Evolutionary conservation across 1,284 basidiomycete species (phyloP), one percentile per base, ranked within the genome.

Genomic region (Boletus austroedulis): DNA sequence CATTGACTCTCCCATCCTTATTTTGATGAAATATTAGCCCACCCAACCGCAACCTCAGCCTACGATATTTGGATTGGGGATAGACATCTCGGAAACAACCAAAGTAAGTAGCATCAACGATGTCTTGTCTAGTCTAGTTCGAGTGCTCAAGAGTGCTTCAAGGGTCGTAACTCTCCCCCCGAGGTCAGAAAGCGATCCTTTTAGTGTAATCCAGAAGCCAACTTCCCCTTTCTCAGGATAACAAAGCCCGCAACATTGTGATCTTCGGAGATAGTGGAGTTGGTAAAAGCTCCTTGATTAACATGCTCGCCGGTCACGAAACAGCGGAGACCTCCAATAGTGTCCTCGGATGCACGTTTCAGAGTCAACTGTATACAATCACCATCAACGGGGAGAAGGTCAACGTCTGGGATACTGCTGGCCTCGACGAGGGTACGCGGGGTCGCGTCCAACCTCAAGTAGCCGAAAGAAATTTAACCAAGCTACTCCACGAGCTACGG

Each of bases 241-340:
- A 43, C 12, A 60, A 57, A 34, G 26, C 17, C 36, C 70, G 58
- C 23, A 71, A 71, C 46, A 40, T 71, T 14, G 63, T 71, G n/a
- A 45, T 70, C 43, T 71, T 71, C 23, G 72, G 69, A 8, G 72
- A 73, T 29, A 74, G 70, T n/a, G 72, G 69, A 19, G 69, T 70
- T 4, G 69, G 69, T 17, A 73, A 71, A 60, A 74, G 72, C 44
- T 69, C 69, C 15, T 45, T 74, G 0, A 60, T 71, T 28, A 74
- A 71, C 55, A 67, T 74, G 66, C 60, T 71, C 19, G 63, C 67
- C 26, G 68, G 68, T 38, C n/a, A 29, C 29, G 57, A 67, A 31
- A 61, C 51, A 4, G 72, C 69, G 2, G 41, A 55, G 36, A 71
- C 70, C 9, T 74, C 72, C 6, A 54, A 50, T 40, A 64, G 68